Evolutionary conservation across 1,139 yeast species (phyloP).

Genomic region (Geotrichum siamense): DNA sequence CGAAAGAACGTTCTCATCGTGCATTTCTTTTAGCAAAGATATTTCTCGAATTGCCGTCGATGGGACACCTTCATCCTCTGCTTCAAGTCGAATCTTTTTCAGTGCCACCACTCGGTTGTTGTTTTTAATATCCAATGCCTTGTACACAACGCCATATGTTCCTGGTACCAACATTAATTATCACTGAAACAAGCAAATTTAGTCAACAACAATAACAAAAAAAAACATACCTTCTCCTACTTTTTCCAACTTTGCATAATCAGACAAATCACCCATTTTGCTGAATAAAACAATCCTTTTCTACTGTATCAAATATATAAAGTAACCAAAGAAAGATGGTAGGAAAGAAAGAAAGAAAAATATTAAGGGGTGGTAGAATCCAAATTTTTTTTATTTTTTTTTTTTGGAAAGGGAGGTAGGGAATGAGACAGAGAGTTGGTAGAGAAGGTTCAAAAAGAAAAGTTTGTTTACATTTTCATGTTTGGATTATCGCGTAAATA

Average conservation of each 20-base stretch:
- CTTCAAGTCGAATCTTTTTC: constrained; percentile 88
- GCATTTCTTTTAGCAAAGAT: constrained; percentile 83
- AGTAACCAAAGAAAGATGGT: too few species aligned
- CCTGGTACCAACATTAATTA: constrained; percentile 34
- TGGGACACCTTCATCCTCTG: constrained; percentile 98
- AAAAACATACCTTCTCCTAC: constrained; percentile 74
- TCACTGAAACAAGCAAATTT: not conserved
- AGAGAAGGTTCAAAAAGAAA: too few species aligned
- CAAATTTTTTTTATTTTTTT: too few species aligned
- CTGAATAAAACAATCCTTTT: too few species aligned
- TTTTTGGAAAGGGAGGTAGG: too few species aligned
- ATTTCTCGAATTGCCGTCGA: constrained; percentile 97
- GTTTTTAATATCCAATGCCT: constrained; percentile 84
- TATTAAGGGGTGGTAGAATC: constrained; percentile 6
- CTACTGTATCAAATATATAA: too few species aligned
- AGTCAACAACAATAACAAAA: not conserved
- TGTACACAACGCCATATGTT: constrained; percentile 96
- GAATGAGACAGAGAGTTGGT: too few species aligned
- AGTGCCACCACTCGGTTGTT: constrained; percentile 89
- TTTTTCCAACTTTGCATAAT: constrained; percentile 89
- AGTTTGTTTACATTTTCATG: too few species aligned
- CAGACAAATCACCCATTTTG: constrained; percentile 77
- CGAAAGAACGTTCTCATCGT: constrained; percentile 86
- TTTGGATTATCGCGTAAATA: too few species aligned
- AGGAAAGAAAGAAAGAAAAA: not conserved